A percentile compares a stretch with the other conserved stretches of the same genome.
These are phyloP conservation scores for Kodamaea jinghongensis DNA, from an alignment of 805 yeast genomes.

Conservation along the genomic window DNA sequence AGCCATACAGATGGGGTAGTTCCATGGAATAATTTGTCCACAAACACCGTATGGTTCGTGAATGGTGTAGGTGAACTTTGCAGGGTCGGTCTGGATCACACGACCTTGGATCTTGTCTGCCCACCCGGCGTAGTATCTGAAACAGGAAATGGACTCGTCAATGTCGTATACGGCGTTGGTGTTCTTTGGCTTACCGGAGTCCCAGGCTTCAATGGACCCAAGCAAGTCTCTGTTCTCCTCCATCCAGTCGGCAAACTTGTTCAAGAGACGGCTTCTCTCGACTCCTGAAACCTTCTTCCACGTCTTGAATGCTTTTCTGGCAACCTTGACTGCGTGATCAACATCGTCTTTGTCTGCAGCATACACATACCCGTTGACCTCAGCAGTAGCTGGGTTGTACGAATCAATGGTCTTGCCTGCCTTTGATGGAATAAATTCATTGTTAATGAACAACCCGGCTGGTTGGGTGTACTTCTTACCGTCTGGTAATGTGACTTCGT, in stretches of 20 bases:
- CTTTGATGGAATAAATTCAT: slow-evolving; percentile 44
- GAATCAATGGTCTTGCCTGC: slow-evolving; percentile 40
- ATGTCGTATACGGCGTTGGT: slow-evolving; percentile 50
- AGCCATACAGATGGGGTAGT: slow-evolving; percentile 66
- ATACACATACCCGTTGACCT: slow-evolving; percentile 40
- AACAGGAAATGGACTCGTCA: slow-evolving; percentile 42
- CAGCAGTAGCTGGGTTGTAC: slow-evolving; percentile 43
- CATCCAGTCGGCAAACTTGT: slow-evolving; percentile 37
- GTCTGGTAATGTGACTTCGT: slow-evolving; percentile 45
- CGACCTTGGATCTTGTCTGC: slow-evolving; percentile 56
- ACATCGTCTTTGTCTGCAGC: slow-evolving; percentile 43
- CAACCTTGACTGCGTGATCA: slow-evolving; percentile 40
- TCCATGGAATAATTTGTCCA: slow-evolving; percentile 73
- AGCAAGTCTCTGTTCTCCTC: slow-evolving; percentile 32
- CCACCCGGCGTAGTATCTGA: slow-evolving; percentile 61
- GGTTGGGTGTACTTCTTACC: slow-evolving; percentile 54
- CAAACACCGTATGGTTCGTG: slow-evolving; percentile 68
- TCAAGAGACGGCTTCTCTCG: slow-evolving; percentile 37
- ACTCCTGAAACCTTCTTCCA: slow-evolving; percentile 50
- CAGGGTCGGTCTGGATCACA: slow-evolving; percentile 41
- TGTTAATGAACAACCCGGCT: slow-evolving; percentile 60
- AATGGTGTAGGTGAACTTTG: slow-evolving; percentile 62
- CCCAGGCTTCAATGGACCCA: slow-evolving; percentile 45
- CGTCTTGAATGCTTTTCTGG: slow-evolving; percentile 35
- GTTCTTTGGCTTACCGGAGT: slow-evolving; percentile 46